phyloP scores from a whole-genome alignment of 2,329 filamentous ascomycete genomes.

The Stenocarpella maydis region DNA sequence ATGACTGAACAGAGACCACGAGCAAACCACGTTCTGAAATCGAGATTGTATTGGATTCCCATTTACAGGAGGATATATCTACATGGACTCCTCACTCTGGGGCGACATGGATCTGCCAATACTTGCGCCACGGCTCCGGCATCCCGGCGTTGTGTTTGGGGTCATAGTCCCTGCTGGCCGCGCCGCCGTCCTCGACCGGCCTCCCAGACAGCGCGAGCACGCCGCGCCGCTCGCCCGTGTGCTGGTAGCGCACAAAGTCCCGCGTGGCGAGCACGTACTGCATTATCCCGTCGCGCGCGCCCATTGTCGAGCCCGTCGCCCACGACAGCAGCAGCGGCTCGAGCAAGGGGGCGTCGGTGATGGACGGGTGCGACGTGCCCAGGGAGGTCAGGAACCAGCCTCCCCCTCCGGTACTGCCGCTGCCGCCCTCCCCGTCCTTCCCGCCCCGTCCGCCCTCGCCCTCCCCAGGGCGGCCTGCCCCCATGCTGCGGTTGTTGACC shows the following conservation, averaged over 20 bases:
- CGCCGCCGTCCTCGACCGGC: not conserved
- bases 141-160: slow-evolving; percentile 22
- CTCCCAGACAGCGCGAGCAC: slow-evolving; percentile 24
- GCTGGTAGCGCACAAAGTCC: slow-evolving; percentile 53
- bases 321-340: slow-evolving; percentile 67
- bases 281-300: slow-evolving; percentile 61
- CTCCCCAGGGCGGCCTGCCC: slow-evolving; percentile 43
- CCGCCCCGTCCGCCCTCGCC: not conserved
- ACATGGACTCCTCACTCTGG: slow-evolving; percentile 9
- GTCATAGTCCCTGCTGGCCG: slow-evolving; percentile 31
- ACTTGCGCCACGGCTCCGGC: slow-evolving; percentile 29
- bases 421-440: not conserved
- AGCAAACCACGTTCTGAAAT: not conserved
- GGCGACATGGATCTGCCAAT: slow-evolving; percentile 34
- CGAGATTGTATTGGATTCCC: not conserved
- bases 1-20: not conserved
- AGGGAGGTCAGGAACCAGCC: slow-evolving; percentile 64
- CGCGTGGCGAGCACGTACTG: slow-evolving; percentile 68
- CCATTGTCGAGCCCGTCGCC: slow-evolving; percentile 68
- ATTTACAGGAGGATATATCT: not conserved
- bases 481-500: slow-evolving; percentile 44
- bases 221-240: slow-evolving; percentile 19
- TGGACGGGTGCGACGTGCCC: slow-evolving; percentile 67
- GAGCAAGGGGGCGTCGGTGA: slow-evolving; percentile 72
- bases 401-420: slow-evolving; percentile 36